A percentile compares a stretch with the other conserved stretches of the same genome.
Evolutionary conservation across 2,329 filamentous ascomycete genomes (phyloP).

Genomic region (Endocalyx cinctus): DNA sequence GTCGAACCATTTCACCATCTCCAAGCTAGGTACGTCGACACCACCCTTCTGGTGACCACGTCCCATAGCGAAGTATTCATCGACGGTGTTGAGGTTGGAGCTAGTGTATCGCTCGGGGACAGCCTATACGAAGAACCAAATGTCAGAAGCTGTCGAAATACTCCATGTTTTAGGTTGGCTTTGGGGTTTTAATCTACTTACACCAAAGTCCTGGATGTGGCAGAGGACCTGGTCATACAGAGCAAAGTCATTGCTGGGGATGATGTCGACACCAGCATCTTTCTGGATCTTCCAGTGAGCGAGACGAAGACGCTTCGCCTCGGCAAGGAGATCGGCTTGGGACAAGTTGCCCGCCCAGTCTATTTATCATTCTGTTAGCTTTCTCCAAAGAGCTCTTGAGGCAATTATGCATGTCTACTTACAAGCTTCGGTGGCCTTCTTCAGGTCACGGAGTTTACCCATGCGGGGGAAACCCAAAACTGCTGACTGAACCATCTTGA

Average conservation of each 20-base stretch:
- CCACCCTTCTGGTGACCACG: constrained; percentile 95
- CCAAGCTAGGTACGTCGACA: constrained; percentile 87
- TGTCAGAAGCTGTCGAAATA: no score
- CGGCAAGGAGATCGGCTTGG: constrained; percentile 81
- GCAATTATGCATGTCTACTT: constrained; percentile 24
- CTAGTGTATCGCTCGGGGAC: constrained; percentile 91
- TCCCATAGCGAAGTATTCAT: constrained; percentile 99
- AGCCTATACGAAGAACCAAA: constrained; percentile 49
- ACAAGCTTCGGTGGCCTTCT: constrained; percentile 98
- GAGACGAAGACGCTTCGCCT: constrained; percentile 94
- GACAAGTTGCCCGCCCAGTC: constrained; percentile 92
- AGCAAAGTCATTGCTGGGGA: constrained; percentile 99
- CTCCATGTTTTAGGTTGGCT: no score
- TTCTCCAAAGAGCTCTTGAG: constrained; percentile 6
- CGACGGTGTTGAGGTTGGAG: constrained; percentile 79
- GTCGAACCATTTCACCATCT: constrained; percentile 99
- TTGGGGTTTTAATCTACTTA: constrained; percentile 42
- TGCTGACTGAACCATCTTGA: constrained; percentile 63
- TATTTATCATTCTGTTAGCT: constrained; percentile 15
- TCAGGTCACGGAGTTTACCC: constrained; percentile 97
- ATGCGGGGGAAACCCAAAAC: constrained; percentile 99
- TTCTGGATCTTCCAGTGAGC: constrained; percentile 99
- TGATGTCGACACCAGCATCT: constrained; percentile 93
- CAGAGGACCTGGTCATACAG: constrained; percentile 97
- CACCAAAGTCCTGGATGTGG: constrained; percentile 97